These are phyloP conservation scores for Vicia sativa DNA, from an alignment of 306 rosid species.

Conservation along the genomic window DNA sequence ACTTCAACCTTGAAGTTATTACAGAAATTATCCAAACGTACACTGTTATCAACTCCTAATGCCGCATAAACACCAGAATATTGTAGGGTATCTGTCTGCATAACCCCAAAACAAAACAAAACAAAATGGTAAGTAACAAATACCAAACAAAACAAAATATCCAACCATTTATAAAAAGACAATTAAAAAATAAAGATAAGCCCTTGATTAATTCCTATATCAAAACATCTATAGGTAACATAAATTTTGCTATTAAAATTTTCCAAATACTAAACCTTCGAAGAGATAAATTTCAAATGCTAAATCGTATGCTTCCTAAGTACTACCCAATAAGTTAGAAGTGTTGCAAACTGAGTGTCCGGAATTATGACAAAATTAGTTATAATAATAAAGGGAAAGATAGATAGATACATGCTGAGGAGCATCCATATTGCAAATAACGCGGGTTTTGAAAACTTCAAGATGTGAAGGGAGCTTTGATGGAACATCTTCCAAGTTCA, in stretches of 20 bases:
- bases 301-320: too few relatives aligned
- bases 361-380: neutral
- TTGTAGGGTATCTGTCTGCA: conserved; percentile 84
- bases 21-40: conserved; percentile 64
- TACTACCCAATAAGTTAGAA: too few relatives aligned
- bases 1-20: conserved; percentile 82
- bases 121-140: conserved; percentile 19
- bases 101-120: conserved; percentile 35
- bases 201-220: neutral
- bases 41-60: conserved; percentile 69
- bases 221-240: neutral
- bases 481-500: conserved; percentile 52
- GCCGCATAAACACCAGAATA: conserved; percentile 83
- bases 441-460: conserved; percentile 48
- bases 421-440: conserved; percentile 52
- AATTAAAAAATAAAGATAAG: neutral
- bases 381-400: neutral
- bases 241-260: too few relatives aligned
- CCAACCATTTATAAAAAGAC: neutral
- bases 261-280: neutral
- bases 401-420: conserved; percentile 49
- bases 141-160: neutral
- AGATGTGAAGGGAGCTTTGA: conserved; percentile 48
- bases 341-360: neutral
- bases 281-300: neutral